These are phyloP conservation scores for Saccharomycopsis guyanensis DNA, from an alignment of 805 yeast species.

Conservation along the genomic window DNA sequence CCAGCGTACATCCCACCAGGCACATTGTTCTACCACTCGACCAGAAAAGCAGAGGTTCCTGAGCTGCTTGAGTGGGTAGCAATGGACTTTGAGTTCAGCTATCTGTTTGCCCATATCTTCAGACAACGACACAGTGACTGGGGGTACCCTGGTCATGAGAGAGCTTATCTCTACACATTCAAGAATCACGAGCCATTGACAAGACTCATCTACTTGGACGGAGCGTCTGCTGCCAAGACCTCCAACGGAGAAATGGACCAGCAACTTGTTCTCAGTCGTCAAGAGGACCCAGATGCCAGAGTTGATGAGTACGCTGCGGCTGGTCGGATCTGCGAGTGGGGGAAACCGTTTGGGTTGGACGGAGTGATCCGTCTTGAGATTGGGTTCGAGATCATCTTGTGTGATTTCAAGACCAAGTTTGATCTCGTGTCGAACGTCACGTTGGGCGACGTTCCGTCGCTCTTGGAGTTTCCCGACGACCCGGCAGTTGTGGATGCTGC, in stretches of 20 bases:
- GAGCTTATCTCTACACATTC: conserved; percentile 36
- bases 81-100: conserved; percentile 55
- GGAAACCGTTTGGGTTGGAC: conserved; percentile 44
- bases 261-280: conserved; percentile 31
- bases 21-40: conserved; percentile 50
- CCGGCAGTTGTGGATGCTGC: neutral
- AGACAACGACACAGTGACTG: conserved; percentile 2
- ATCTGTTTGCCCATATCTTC: conserved; percentile 29
- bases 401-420: conserved; percentile 44
- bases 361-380: conserved; percentile 52
- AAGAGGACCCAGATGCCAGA: conserved; percentile 25
- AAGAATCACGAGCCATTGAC: conserved; percentile 39
- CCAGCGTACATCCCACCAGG: conserved; percentile 58
- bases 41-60: conserved; percentile 36
- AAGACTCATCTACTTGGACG: conserved; percentile 48
- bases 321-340: conserved; percentile 48
- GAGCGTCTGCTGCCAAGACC: conserved; percentile 61
- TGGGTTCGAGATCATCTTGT: conserved; percentile 54
- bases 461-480: conserved; percentile 32
- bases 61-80: conserved; percentile 53
- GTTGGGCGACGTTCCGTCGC: conserved; percentile 30
- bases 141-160: conserved; percentile 7
- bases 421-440: conserved; percentile 40
- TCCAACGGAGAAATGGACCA: conserved; percentile 56
- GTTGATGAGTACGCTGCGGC: conserved; percentile 42